Percentiles rank a stretch among this genome's conserved stretches.
Evolutionary conservation across 768 basidiomycete species (phyloP).

Genomic region (Naematelia encephala): DNA sequence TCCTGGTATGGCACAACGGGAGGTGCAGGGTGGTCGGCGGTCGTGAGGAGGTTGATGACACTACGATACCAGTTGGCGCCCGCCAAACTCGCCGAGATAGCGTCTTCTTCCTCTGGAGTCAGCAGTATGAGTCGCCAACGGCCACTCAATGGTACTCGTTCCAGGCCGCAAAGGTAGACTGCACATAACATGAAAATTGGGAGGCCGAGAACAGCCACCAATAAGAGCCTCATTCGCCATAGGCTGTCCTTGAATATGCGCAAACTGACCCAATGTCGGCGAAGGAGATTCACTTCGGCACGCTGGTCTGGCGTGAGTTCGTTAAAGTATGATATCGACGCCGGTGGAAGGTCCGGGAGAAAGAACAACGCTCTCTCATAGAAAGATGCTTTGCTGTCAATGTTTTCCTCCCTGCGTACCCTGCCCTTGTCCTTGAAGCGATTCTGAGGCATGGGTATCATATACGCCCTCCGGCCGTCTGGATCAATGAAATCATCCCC

Average conservation of each 20-base stretch:
- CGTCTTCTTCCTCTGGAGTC: slow-evolving; percentile 89
- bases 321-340: slow-evolving; percentile 23
- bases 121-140: slow-evolving; percentile 81
- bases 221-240: slow-evolving; percentile 14
- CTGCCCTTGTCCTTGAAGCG: background rate
- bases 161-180: slow-evolving; percentile 39
- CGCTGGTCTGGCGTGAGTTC: slow-evolving; percentile 17
- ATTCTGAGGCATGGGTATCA: slow-evolving; percentile 11
- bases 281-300: slow-evolving; percentile 23
- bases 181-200: slow-evolving; percentile 34
- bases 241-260: slow-evolving; percentile 26
- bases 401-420: slow-evolving; percentile 6
- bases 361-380: slow-evolving; percentile 16
- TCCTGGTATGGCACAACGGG: slow-evolving; percentile 68
- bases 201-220: slow-evolving; percentile 28
- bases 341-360: slow-evolving; percentile 37
- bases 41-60: slow-evolving; percentile 71
- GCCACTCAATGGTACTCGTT: slow-evolving; percentile 46
- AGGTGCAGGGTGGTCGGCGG: slow-evolving; percentile 58
- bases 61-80: slow-evolving; percentile 84
- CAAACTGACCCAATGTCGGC: slow-evolving; percentile 32
- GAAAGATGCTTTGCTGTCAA: background rate
- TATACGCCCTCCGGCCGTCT: slow-evolving; percentile 21
- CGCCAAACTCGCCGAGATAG: slow-evolving; percentile 73
- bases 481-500: slow-evolving; percentile 12